Base-by-base conservation (phyloP, 257 asterid genomes). In the Capsicum pubescens region DNA sequence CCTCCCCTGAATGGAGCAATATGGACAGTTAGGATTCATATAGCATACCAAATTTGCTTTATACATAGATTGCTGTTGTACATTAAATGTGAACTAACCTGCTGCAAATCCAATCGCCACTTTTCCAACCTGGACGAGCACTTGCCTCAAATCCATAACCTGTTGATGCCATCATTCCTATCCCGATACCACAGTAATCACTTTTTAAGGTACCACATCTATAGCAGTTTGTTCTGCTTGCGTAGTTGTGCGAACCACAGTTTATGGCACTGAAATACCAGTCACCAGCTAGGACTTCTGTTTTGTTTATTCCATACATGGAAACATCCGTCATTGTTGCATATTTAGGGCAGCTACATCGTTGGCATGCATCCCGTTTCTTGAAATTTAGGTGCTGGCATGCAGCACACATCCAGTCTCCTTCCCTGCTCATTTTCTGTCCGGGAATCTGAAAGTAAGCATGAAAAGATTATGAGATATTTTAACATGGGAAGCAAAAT, bases 61-160 rank as follows among this genome's bases (percentile, higher is more conserved):
- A 42, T 17, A 9, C 48, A 79, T 7, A 35, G 14, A 44, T 5
- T 17, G 67, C 21, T 42, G 54, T 6, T 16, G 26, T 2, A 36
- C 15, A 32, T 48, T n/a, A 17, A 17, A 70, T 52, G 61, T 35
- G 42, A 60, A 84, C 86, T 32, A 74, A 92, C 98, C 97, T 88
- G 36, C 83, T 14, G 92, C 99, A 95, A 59, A 94, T 91, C 99
- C 99, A 95, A 83, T 95, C 99, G 14, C 99, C 99, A 46, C 86
- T 87, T 89, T 95, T 95, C 97, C 98, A 95, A 7, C 99, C 99
- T 9, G 99, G 98, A 82, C 91, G 15, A 32, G 60, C 76, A 84
- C 74, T 78, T 48, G 94, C 70, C 5, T 90, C 93, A 67, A 74
- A 88, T 14, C 82, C 89, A 72, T 89, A 92, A 56, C 90, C 91